These are phyloP conservation scores for Geoglossum cookeanum DNA, from an alignment of 2,329 filamentous ascomycete species.

Conservation along the genomic window DNA sequence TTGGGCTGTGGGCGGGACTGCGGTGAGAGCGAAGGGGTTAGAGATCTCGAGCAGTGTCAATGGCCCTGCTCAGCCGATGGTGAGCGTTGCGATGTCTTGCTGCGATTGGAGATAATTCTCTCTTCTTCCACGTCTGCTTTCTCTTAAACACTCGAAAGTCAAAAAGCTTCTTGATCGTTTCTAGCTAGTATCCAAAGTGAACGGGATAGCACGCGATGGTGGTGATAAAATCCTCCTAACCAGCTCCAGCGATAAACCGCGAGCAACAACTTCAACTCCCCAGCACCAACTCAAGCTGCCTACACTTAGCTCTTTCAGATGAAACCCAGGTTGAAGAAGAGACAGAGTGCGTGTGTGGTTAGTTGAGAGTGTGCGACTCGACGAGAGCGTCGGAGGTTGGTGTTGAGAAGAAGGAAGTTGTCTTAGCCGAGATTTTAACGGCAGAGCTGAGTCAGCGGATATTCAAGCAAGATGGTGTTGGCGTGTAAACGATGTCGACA, in stretches of 20 bases:
- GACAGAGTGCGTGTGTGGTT: neutral
- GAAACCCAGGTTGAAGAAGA: neutral
- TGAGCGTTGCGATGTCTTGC: neutral
- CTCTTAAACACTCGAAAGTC: slow-evolving; percentile 11
- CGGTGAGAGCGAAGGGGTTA: slow-evolving; percentile 8
- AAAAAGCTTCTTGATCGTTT: slow-evolving; percentile 27
- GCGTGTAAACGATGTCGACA: no score
- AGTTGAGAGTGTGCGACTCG: neutral
- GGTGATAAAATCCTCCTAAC: slow-evolving; percentile 2
- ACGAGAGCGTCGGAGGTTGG: slow-evolving; percentile 1
- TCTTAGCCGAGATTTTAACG: neutral
- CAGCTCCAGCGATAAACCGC: neutral
- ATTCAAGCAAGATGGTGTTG: neutral
- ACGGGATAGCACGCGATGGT: slow-evolving; percentile 1
- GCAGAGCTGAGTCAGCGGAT: neutral
- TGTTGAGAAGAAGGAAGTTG: neutral
- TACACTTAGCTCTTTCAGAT: neutral
- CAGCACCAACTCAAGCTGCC: neutral
- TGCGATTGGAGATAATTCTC: slow-evolving; percentile 1
- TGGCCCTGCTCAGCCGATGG: slow-evolving; percentile 2
- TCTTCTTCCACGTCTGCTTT: slow-evolving; percentile 3
- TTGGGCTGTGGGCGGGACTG: slow-evolving; percentile 21
- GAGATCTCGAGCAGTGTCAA: slow-evolving; percentile 1
- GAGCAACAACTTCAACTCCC: neutral
- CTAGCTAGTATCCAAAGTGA: slow-evolving; percentile 23